Base-by-base conservation (phyloP, 495 filamentous ascomycete species). In the Penicillium malachiteum region DNA sequence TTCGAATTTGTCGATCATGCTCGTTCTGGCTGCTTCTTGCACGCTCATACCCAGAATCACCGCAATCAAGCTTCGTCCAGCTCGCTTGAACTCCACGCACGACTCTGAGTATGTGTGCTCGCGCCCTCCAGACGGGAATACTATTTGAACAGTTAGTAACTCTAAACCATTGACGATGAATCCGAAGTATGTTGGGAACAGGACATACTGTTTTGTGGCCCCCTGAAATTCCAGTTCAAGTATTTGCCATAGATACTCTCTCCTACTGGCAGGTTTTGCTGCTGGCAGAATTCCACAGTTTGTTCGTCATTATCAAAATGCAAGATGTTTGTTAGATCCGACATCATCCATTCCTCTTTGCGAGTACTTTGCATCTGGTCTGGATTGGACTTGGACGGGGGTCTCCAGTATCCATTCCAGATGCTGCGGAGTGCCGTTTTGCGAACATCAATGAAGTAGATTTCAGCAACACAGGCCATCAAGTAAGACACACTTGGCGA, bases 391-490 rank as follows among this genome's bases (percentile, higher is more conserved):
- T 84, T 87, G 50, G 85, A 82, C 52, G 81, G 80, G 1, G 82
- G 80, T 34, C 68, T 71, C 16, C 75, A 75, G 55, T 81, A 86
- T 6, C 71, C 78, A 48, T 75, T 79, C 73, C 74, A 81, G 9
- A 97, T 81, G 2, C 85, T 81, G 52, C 85, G 85, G 42, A 97
- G 78, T 5, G 91, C 86, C 16, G 79, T 84, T 55, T 87, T 86
- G 17, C 94, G 90, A 21, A 97, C 77, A 13, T 84, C 75, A 48
- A 86, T 89, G 72, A 97, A 97, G 59, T 92, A 89, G 13, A 92
- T 86, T 66, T 97, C 92, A 2, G 92, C 92, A 38, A 96, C 87
- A 67, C 93, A 97, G 6, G 89, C 93, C 87, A 95, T 93, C 16
- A 92, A 81, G 69, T 96, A 97, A 0, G 93, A 90, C 2, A 92